Conservation (phyloP, 208 protist species). For the Trypanosoma boissoni region DNA sequence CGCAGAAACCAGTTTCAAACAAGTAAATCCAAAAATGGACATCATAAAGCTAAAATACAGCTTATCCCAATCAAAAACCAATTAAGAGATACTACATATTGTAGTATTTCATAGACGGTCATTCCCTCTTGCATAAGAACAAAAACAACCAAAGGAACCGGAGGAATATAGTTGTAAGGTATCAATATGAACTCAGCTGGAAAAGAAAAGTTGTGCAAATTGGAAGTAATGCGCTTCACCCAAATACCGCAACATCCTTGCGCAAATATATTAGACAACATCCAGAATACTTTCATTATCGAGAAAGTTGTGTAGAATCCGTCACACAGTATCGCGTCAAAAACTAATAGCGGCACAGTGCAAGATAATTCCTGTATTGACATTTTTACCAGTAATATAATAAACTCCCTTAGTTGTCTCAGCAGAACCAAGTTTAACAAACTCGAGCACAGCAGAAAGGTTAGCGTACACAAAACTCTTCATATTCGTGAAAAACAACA, state of each 20-base stretch:
- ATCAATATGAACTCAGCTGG: conserved; percentile 35
- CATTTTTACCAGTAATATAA: conserved; percentile 20
- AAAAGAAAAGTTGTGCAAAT: conserved; percentile 18
- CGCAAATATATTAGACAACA: conserved; percentile 23
- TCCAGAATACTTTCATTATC: conserved; percentile 27
- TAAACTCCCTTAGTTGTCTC: conserved; percentile 34
- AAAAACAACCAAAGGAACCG: conserved; percentile 26
- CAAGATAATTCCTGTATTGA: conserved; percentile 32
- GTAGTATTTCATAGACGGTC: neutral
- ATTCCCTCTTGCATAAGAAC: conserved; percentile 15
- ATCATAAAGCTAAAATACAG: conserved; percentile 35
- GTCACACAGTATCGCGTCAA: conserved; percentile 31
- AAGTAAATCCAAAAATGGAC: conserved; percentile 32
- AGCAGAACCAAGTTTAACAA: conserved; percentile 35
- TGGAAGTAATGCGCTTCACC: conserved; percentile 27
- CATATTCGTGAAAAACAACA: conserved; percentile 42
- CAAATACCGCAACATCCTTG: conserved; percentile 32
- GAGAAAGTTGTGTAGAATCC: conserved; percentile 16
- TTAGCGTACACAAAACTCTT: conserved; percentile 40
- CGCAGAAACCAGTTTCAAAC: conserved; percentile 41
- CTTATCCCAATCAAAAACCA: conserved; percentile 32
- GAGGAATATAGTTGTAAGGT: conserved; percentile 34
- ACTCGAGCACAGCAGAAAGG: conserved; percentile 26
- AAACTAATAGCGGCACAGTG: no score
- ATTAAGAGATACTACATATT: conserved; percentile 12